Evolutionary conservation across 2,329 filamentous ascomycete species (phyloP).

Genomic region (Orbilia oligospora): DNA sequence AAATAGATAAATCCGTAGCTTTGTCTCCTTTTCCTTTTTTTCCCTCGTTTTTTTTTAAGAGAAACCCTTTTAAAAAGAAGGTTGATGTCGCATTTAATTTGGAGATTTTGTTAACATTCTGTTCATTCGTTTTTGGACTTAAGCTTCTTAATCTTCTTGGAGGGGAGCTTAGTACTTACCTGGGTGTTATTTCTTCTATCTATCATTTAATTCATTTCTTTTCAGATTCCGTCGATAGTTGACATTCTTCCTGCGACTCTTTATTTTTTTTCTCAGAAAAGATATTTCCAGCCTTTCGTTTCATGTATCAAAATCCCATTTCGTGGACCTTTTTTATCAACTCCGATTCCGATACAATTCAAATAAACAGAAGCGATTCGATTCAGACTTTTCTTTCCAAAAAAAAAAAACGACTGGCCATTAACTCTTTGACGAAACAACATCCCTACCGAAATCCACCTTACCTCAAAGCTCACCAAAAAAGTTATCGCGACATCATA

Average conservation of each 20-base stretch:
- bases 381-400: too few relatives aligned
- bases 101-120: constrained; percentile 1
- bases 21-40: too few relatives aligned
- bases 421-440: too few relatives aligned
- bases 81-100: constrained; percentile 2
- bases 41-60: too few relatives aligned
- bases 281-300: constrained; percentile 14
- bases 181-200: background rate
- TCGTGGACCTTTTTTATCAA: background rate
- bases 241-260: background rate
- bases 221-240: constrained; percentile 3
- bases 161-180: background rate
- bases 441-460: background rate
- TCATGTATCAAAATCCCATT: background rate
- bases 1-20: too few relatives aligned
- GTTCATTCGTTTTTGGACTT: constrained; percentile 28
- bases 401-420: too few relatives aligned
- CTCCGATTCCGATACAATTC: background rate
- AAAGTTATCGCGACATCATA: background rate
- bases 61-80: constrained; percentile 14
- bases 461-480: too few relatives aligned
- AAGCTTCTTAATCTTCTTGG: background rate
- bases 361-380: too few relatives aligned
- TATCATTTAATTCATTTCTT: background rate
- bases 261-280: too few relatives aligned